A percentile compares a stretch with the other conserved stretches of the same genome.
Conservation (phyloP, 2,329 filamentous ascomycete genomes). For the Scytalidium lignicola region DNA sequence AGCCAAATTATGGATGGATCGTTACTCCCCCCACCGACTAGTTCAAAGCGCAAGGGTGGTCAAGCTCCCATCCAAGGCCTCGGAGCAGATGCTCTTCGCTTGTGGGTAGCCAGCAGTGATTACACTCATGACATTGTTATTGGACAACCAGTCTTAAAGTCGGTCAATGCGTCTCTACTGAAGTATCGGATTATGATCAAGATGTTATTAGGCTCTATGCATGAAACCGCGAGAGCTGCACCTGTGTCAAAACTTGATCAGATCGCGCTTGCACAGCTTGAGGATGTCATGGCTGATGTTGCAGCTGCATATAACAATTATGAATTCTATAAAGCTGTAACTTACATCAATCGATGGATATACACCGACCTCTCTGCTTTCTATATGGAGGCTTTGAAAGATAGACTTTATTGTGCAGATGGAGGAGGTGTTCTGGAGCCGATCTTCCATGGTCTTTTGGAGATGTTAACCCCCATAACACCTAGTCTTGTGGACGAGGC, state of each 20-base stretch:
- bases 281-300: conserved; percentile 59
- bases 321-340: conserved; percentile 78
- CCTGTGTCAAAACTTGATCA: conserved; percentile 60
- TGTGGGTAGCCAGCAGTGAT: conserved; percentile 90
- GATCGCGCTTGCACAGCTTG: conserved; percentile 72
- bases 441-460: conserved; percentile 67
- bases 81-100: conserved; percentile 78
- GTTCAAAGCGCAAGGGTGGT: conserved; percentile 49
- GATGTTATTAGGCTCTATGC: conserved; percentile 77
- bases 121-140: conserved; percentile 86
- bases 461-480: conserved; percentile 75
- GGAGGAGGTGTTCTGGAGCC: conserved; percentile 58
- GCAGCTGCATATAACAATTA: conserved; percentile 61
- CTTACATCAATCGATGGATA: conserved; percentile 73
- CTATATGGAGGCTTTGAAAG: conserved; percentile 90
- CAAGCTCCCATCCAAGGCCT: conserved; percentile 63
- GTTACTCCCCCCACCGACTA: conserved; percentile 55
- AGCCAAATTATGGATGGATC: conserved; percentile 80
- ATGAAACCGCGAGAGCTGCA: conserved; percentile 34
- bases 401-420: conserved; percentile 81
- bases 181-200: conserved; percentile 90
- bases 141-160: conserved; percentile 69
- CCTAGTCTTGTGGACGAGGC: conserved; percentile 84
- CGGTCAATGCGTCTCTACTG: conserved; percentile 69
- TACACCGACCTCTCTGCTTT: conserved; percentile 82